Evolutionary conservation across 73 alveolate genomes (phyloP), one percentile per base, ranked within the genome.

Genomic region (Paramecium octaurelia): DNA sequence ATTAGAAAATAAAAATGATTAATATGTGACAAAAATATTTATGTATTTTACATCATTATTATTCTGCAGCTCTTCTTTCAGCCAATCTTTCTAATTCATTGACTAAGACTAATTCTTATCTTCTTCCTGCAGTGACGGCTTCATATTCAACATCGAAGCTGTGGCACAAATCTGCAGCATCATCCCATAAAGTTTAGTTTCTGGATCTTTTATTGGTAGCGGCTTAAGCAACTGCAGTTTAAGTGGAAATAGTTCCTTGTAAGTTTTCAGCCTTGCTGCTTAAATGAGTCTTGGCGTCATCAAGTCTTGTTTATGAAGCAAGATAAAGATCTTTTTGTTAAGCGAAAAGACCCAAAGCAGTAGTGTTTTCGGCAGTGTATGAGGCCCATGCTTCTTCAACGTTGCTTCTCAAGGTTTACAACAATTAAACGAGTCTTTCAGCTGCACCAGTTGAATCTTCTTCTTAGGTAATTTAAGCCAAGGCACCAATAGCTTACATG

Each of bases 21-120:
- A 48, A 12, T 42, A 42, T 48, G 12, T 48, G 60, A 48, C 60
- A 48, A 48, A 12, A 48, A 48, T 48, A 48, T 48, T 48, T 14
- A 48, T 48, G 0, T 48, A 48, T 48, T 48, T 48, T 48, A 48
- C 77, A 59, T 59, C 77, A 59, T 59, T 59, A 59, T 59, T 59
- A 59, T 77, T 77, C 90, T 16, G 90, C 90, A 18, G 71, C 73
- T 77, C 90, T 77, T 77, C 90, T 77, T 16, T 35, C 90, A 31
- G 71, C 90, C 24, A 77, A 77, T 77, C 90, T 77, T 42, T 77
- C 90, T 77, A 77, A 77, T 77, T 77, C 90, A 59, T 27, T 38
- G 20, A 44, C 71, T 35, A 77, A 42, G 71, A 77, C 90, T 7
- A 77, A 31, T 77, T 77, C 90, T 42, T 38, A 38, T 77, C 90